A percentile compares a stretch with the other conserved stretches of the same genome.
phyloP scores from a whole-genome alignment of 768 basidiomycete genomes.

The Candolleomyces aberdarensis region DNA sequence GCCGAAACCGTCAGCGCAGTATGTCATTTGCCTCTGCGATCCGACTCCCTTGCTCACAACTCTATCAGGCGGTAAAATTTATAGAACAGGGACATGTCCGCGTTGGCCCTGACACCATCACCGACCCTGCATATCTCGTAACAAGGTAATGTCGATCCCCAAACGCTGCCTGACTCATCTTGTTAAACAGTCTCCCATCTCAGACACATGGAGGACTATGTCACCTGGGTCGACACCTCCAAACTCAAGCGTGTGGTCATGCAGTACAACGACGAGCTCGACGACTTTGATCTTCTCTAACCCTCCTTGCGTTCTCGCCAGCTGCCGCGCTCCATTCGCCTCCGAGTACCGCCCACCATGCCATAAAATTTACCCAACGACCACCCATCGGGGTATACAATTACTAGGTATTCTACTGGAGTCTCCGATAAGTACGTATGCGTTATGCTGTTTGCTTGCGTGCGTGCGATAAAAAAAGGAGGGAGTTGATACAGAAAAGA shows the following conservation, averaged over 20 bases:
- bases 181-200: conserved; percentile 2
- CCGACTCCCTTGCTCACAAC: conserved; percentile 3
- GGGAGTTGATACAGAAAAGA: too few relatives aligned
- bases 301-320: not conserved
- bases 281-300: conserved; percentile 4
- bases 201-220: conserved; percentile 98
- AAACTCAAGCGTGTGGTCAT: conserved; percentile 95
- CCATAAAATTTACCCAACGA: too few relatives aligned
- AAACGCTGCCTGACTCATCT: not conserved
- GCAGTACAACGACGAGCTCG: conserved; percentile 93
- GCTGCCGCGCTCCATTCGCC: too few relatives aligned
- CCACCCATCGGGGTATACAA: not conserved
- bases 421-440: too few relatives aligned
- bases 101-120: conserved; percentile 93
- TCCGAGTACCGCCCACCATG: too few relatives aligned
- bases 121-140: conserved; percentile 94
- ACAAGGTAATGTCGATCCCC: conserved; percentile 53
- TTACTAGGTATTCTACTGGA: not conserved
- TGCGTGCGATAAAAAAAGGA: too few relatives aligned
- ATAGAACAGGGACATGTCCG: conserved; percentile 98
- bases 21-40: conserved; percentile 28
- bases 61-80: conserved; percentile 85
- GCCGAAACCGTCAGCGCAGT: conserved; percentile 92
- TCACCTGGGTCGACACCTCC: conserved; percentile 98
- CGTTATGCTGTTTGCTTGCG: too few relatives aligned